Percentiles rank a stretch among this genome's conserved stretches.
Evolutionary conservation across 371 early-diverging fungal genomes (phyloP).

Genomic region (Zopfochytrium polystomum): DNA sequence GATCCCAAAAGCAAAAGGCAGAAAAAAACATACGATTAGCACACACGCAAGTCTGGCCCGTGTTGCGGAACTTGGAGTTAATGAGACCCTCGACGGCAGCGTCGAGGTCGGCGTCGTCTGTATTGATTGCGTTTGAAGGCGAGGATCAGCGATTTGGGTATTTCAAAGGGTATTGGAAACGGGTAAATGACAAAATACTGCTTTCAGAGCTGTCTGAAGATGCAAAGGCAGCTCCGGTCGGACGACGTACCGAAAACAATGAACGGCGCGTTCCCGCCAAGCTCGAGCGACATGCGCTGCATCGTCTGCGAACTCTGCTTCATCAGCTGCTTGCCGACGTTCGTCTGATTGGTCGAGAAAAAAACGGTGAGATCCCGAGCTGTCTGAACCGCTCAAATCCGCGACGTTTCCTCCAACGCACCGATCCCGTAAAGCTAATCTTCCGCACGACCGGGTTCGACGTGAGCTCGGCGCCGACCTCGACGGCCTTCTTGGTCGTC

Average conservation of each 20-base stretch:
- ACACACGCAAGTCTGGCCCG: constrained; percentile 67
- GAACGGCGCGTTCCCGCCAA: constrained; percentile 92
- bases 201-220: background rate
- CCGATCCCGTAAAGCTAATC: constrained; percentile 74
- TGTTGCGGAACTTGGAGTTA: constrained; percentile 76
- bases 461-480: no score
- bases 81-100: constrained; percentile 63
- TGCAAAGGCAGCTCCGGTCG: background rate
- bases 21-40: constrained; percentile 85
- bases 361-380: no score
- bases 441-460: constrained; percentile 55
- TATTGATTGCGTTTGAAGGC: no score
- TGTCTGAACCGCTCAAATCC: background rate
- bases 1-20: no score
- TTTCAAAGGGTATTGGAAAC: constrained; percentile 19
- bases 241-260: constrained; percentile 72
- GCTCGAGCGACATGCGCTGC: constrained; percentile 79
- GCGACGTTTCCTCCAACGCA: constrained; percentile 4
- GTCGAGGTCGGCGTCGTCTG: constrained; percentile 69
- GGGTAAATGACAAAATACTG: background rate
- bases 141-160: no score
- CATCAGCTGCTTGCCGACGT: constrained; percentile 67
- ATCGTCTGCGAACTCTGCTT: constrained; percentile 62
- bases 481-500: no score
- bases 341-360: constrained; percentile 28